Evolutionary conservation across 2,329 filamentous ascomycete genomes (phyloP).

Genomic region (Colletotrichum noveboracense): DNA sequence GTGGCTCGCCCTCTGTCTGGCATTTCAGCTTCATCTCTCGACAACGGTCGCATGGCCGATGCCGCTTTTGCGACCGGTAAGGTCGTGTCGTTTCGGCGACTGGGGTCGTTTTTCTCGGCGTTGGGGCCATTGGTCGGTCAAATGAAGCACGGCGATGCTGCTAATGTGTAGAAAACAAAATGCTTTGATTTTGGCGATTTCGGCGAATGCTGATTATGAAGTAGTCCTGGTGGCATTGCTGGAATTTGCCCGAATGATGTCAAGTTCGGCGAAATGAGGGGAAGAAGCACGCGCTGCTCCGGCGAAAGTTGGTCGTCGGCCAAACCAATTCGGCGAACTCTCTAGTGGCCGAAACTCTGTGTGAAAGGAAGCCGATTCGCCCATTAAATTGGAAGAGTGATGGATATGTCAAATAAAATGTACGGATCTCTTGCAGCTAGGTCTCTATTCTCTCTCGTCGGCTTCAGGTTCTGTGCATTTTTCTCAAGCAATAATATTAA

Average conservation of each 20-base stretch:
- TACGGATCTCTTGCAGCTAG: neutral
- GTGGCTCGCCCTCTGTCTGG: neutral
- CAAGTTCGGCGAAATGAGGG: neutral
- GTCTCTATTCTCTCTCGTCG: neutral
- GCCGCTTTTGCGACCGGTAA: constrained; percentile 19
- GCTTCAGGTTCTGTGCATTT: neutral
- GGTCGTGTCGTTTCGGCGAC: neutral
- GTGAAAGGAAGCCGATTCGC: neutral
- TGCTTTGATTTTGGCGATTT: neutral
- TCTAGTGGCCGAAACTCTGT: neutral
- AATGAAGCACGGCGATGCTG: neutral
- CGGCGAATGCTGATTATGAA: neutral
- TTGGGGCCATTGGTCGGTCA: neutral
- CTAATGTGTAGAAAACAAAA: neutral
- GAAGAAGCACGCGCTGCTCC: neutral
- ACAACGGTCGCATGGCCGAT: neutral
- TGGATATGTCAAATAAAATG: neutral
- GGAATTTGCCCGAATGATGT: neutral
- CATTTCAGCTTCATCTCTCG: constrained; percentile 17
- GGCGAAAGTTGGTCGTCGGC: neutral
- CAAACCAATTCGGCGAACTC: neutral
- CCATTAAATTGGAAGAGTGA: neutral
- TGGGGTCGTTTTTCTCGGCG: neutral
- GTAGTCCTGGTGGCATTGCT: neutral
- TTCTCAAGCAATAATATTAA: no score